phyloP scores from a whole-genome alignment of 306 rosid genomes.

The Astragalus membranaceus region DNA sequence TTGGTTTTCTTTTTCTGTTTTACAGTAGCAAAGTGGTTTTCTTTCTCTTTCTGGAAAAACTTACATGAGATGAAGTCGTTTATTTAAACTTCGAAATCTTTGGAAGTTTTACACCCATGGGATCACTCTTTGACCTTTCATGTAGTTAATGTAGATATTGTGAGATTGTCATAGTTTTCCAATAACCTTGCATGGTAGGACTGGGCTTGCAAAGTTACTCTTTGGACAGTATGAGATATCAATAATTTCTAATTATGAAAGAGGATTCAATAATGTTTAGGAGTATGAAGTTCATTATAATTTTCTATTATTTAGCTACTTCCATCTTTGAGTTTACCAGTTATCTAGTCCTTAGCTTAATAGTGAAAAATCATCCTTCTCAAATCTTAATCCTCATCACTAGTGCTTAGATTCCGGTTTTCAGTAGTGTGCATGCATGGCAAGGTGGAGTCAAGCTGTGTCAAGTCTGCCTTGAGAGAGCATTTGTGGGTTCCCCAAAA shows the following conservation, averaged over 20 bases:
- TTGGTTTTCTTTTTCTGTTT: not conserved
- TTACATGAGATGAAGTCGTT: not conserved
- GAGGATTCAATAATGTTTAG: not conserved
- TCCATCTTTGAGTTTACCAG: not conserved
- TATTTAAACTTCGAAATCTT: not conserved
- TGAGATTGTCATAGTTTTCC: not conserved
- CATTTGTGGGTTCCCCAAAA: slow-evolving; percentile 14
- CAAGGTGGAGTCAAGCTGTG: slow-evolving; percentile 10
- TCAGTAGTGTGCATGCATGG: slow-evolving; percentile 11
- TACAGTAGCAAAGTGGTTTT: not conserved
- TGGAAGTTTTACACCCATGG: not conserved
- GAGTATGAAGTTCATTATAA: not conserved
- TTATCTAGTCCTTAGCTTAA: not conserved
- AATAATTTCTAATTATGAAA: not conserved
- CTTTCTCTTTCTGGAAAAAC: not conserved
- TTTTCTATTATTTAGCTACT: not conserved
- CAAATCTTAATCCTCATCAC: not conserved
- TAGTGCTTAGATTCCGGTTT: slow-evolving; percentile 15
- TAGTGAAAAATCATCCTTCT: slow-evolving; percentile 3
- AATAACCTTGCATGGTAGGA: not conserved
- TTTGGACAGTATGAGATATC: not conserved
- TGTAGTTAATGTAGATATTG: not conserved
- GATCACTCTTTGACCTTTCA: not conserved
- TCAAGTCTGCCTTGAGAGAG: slow-evolving; percentile 16
- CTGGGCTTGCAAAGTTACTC: not conserved